Percentiles rank a stretch among this genome's conserved stretches.
Evolutionary conservation across 768 basidiomycete genomes (phyloP).

Genomic region (Sarcodon aspratus): DNA sequence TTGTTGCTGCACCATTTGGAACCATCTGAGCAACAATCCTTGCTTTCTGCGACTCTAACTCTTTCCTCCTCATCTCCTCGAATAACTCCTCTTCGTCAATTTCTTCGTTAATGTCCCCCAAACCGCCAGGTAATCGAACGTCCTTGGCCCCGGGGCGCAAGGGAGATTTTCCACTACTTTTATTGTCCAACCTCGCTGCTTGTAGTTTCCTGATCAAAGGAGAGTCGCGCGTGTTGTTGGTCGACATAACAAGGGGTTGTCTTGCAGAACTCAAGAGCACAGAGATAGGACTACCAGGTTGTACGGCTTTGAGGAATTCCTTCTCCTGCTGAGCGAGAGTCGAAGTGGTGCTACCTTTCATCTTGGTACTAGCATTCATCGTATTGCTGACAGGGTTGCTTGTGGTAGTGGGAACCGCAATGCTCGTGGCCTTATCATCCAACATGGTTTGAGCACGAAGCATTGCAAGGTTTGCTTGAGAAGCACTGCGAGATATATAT

Average conservation of each 20-base stretch:
- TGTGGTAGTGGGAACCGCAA: constrained; percentile 24
- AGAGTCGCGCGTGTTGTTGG: constrained; percentile 25
- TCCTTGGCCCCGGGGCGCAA: constrained; percentile 29
- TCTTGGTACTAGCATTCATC: constrained; percentile 9
- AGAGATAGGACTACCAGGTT: constrained; percentile 90
- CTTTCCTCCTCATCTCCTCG: constrained; percentile 44
- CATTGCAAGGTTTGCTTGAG: constrained; percentile 57
- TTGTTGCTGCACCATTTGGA: constrained; percentile 31
- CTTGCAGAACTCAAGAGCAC: constrained; percentile 82
- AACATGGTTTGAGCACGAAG: constrained; percentile 52
- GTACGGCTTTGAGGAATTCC: constrained; percentile 94
- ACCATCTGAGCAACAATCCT: constrained; percentile 93
- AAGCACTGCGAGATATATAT: constrained; percentile 46
- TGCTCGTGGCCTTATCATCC: constrained; percentile 42
- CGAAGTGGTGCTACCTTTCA: constrained; percentile 31
- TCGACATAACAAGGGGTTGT: constrained; percentile 70
- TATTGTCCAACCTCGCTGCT: constrained; percentile 20
- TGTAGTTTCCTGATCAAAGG: constrained; percentile 44
- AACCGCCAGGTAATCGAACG: constrained; percentile 20
- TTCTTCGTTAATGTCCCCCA: constrained; percentile 36
- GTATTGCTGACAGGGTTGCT: constrained; percentile 9
- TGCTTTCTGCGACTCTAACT: constrained; percentile 85
- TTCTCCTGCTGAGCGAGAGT: constrained; percentile 81
- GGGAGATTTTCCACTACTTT: constrained; percentile 37
- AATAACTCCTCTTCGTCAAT: constrained; percentile 26